Conservation (phyloP, 257 asterid genomes). For the Penstemon newberryi region DNA sequence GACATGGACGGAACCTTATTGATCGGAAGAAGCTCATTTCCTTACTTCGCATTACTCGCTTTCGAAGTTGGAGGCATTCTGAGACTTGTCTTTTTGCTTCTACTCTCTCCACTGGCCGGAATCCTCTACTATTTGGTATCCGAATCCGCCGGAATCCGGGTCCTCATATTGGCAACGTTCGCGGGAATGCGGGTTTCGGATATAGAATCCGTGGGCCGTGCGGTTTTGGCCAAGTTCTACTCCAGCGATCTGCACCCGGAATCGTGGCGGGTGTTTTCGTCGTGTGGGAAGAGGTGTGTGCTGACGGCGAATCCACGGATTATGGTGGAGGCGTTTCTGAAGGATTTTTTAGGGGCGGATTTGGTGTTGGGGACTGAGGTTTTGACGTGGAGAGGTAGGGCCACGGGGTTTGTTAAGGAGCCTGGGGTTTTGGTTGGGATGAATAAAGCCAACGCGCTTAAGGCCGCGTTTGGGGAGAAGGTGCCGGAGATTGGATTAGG, state of each 20-base stretch:
- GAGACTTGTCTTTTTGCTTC: conserved; percentile 45
- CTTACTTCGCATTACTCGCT: conserved; percentile 55
- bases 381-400: conserved; percentile 43
- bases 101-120: conserved; percentile 52
- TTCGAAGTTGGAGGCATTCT: conserved; percentile 55
- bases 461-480: conserved; percentile 47
- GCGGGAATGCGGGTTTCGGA: conserved; percentile 41
- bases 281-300: conserved; percentile 58
- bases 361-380: conserved; percentile 66
- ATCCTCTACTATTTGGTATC: conserved; percentile 50
- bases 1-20: conserved; percentile 67
- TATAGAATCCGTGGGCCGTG: conserved; percentile 56
- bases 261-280: conserved; percentile 59
- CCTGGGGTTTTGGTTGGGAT: conserved; percentile 58
- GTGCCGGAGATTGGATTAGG: conserved; percentile 62
- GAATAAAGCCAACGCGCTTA: conserved; percentile 47
- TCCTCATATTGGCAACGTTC: conserved; percentile 48
- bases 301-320: conserved; percentile 61
- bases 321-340: conserved; percentile 66
- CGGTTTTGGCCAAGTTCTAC: conserved; percentile 57
- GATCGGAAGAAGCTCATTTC: conserved; percentile 56
- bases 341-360: conserved; percentile 58
- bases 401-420: conserved; percentile 51
- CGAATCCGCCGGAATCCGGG: conserved; percentile 56
- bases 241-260: conserved; percentile 52